Conservation (phyloP, 2,329 filamentous ascomycete species). For the Aaosphaeria arxii region DNA sequence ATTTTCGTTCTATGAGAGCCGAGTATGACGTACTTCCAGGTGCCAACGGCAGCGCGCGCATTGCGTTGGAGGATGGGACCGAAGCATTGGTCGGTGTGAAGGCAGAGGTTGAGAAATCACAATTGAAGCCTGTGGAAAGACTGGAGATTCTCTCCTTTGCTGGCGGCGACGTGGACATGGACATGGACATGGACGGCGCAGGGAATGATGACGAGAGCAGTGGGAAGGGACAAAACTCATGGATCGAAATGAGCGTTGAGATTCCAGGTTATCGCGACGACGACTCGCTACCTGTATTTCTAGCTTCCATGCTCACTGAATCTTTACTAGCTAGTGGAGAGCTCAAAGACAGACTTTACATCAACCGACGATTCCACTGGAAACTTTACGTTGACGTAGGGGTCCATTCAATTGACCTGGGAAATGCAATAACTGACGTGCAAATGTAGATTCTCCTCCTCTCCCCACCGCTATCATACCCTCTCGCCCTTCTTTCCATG, state of each 20-base stretch:
- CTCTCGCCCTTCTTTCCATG: constrained; percentile 85
- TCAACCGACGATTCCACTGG: constrained; percentile 94
- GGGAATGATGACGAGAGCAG: constrained; percentile 25
- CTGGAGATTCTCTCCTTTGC: constrained; percentile 15
- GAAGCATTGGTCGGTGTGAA: constrained; percentile 96
- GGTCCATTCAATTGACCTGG: constrained; percentile 12
- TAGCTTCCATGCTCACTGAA: constrained; percentile 85
- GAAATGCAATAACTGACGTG: too few relatives aligned
- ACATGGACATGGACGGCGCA: constrained; percentile 42
- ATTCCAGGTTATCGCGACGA: constrained; percentile 90
- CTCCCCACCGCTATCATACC: constrained; percentile 89
- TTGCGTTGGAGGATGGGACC: constrained; percentile 92
- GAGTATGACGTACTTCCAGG: constrained; percentile 87
- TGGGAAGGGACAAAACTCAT: constrained; percentile 58
- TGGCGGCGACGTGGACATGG: constrained; percentile 24
- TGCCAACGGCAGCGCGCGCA: constrained; percentile 86
- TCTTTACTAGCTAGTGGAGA: constrained; percentile 72
- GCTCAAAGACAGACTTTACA: constrained; percentile 69
- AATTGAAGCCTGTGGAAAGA: constrained; percentile 10
- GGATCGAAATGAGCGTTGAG: constrained; percentile 89
- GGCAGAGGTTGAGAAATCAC: constrained; percentile 82
- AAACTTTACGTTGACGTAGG: constrained; percentile 89
- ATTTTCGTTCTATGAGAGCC: constrained; percentile 87
- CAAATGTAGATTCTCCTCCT: constrained; percentile 76
- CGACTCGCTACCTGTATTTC: constrained; percentile 81